A percentile compares a stretch with the other conserved stretches of the same genome.
These are phyloP conservation scores for Wickerhamomyces rabaulensis DNA, from an alignment of 805 yeast species.

Conservation along the genomic window DNA sequence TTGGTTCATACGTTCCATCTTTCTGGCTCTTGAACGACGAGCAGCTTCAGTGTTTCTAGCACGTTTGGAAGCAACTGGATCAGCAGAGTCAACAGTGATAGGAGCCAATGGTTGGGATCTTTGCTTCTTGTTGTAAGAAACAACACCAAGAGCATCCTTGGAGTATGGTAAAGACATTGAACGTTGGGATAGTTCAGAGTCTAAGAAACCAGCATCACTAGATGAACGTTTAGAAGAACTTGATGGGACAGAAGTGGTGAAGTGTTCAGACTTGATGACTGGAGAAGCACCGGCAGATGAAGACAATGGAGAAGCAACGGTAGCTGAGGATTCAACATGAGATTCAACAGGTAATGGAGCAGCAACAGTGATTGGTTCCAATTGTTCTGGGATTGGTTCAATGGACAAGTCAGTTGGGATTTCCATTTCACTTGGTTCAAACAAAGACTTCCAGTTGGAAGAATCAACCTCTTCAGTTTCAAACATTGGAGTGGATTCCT, in stretches of 20 bases:
- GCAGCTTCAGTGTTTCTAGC: constrained; percentile 97
- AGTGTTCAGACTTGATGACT: constrained; percentile 1
- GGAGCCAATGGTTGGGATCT: constrained; percentile 70
- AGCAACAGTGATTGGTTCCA: not conserved
- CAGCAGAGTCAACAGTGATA: constrained; percentile 50
- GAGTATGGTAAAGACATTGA: not conserved
- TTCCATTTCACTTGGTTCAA: constrained; percentile 33
- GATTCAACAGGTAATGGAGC: not conserved
- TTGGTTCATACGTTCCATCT: constrained; percentile 81
- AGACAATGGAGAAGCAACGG: not conserved
- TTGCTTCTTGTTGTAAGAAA: constrained; percentile 64
- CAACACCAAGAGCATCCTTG: constrained; percentile 2
- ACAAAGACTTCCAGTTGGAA: constrained; percentile 61
- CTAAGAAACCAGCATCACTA: constrained; percentile 20
- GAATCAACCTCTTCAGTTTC: constrained; percentile 29
- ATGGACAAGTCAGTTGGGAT: constrained; percentile 25
- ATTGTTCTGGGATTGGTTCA: constrained; percentile 10
- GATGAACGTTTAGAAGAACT: constrained; percentile 16
- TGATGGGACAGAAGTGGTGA: constrained; percentile 4
- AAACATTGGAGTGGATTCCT: constrained; percentile 61
- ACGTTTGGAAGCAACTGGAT: constrained; percentile 76
- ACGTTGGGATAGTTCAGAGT: not conserved
- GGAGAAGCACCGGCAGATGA: constrained; percentile 4
- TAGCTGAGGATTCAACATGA: constrained; percentile 6
- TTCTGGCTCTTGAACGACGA: constrained; percentile 89